phyloP scores from a whole-genome alignment of 768 basidiomycete species.

The Pleurotus citrinopileatus region DNA sequence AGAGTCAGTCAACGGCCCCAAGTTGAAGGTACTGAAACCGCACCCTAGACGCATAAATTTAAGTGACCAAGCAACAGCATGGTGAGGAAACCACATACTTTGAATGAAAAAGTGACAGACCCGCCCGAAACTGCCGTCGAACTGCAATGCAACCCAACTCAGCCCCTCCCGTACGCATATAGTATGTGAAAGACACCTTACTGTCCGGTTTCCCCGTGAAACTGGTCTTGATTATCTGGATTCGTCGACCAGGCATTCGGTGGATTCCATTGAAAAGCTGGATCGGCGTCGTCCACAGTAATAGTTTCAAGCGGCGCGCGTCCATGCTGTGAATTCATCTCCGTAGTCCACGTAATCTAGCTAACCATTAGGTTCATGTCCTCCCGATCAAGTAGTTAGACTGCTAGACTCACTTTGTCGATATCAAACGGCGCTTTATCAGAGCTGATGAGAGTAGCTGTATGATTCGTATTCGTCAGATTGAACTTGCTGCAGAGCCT shows the following conservation, averaged over 20 bases:
- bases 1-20: too few relatives aligned
- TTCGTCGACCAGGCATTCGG: slow-evolving; percentile 24
- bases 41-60: too few relatives aligned
- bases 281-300: slow-evolving; percentile 21
- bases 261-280: slow-evolving; percentile 27
- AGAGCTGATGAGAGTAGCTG: slow-evolving; percentile 20
- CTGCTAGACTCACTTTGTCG: slow-evolving; percentile 27
- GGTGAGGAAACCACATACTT: slow-evolving; percentile 10
- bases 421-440: slow-evolving; percentile 26
- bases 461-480: slow-evolving; percentile 25
- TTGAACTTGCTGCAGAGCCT: slow-evolving; percentile 26
- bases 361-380: neutral
- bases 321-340: slow-evolving; percentile 4
- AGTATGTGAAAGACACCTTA: slow-evolving; percentile 11
- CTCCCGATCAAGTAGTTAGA: neutral
- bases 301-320: slow-evolving; percentile 5
- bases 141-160: slow-evolving; percentile 9
- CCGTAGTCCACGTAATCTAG: slow-evolving; percentile 21
- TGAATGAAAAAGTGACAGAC: slow-evolving; percentile 16
- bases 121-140: slow-evolving; percentile 15
- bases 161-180: neutral
- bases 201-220: slow-evolving; percentile 30
- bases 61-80: too few relatives aligned
- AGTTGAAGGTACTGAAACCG: too few relatives aligned
- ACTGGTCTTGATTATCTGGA: slow-evolving; percentile 18